These are phyloP conservation scores for Pulveroboletus frians DNA, from an alignment of 768 basidiomycete genomes.

Conservation along the genomic window DNA sequence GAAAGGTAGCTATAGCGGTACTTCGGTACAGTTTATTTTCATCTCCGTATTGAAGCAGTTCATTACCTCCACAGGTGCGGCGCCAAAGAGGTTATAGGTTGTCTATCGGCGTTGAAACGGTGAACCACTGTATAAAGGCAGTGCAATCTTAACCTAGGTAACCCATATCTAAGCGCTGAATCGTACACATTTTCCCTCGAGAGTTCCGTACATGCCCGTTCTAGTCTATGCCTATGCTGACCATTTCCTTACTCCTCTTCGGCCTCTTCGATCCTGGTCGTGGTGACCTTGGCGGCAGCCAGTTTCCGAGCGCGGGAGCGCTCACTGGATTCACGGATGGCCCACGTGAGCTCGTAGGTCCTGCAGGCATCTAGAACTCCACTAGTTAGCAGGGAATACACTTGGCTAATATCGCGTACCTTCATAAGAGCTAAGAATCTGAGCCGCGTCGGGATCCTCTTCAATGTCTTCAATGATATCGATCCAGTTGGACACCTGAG, in stretches of 20 bases:
- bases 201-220: not conserved
- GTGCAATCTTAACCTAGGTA: not conserved
- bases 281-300: constrained; percentile 32
- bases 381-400: not conserved
- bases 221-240: not conserved
- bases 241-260: constrained; percentile 21
- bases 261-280: constrained; percentile 21
- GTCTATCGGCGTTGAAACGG: too few species aligned
- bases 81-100: constrained; percentile 34
- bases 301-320: constrained; percentile 48
- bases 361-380: constrained; percentile 63
- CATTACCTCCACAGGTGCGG: constrained; percentile 22
- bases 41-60: not conserved
- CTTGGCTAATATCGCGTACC: constrained; percentile 39
- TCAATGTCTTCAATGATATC: constrained; percentile 88
- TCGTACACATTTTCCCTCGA: not conserved
- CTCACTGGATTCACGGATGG: constrained; percentile 78
- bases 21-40: constrained; percentile 22
- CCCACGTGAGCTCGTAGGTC: constrained; percentile 92
- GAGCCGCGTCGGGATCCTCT: constrained; percentile 72
- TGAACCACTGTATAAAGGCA: not conserved
- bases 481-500: constrained; percentile 71
- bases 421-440: constrained; percentile 81
- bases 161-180: not conserved
- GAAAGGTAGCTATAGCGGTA: constrained; percentile 34